phyloP scores from a whole-genome alignment of 1,139 yeast genomes.

The Sugiyamaella pinicola region DNA sequence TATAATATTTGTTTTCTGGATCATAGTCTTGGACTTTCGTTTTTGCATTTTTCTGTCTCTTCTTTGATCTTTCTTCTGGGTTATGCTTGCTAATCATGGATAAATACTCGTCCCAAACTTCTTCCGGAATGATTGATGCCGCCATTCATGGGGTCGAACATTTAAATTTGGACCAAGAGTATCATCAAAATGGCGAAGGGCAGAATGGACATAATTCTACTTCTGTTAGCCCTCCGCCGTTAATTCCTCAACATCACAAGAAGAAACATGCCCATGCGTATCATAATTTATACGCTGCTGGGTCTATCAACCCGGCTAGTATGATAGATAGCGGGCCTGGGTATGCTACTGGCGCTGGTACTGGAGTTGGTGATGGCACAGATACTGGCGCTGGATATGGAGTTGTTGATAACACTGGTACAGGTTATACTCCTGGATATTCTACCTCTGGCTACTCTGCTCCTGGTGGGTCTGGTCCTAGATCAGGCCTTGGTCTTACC shows the following conservation, averaged over 20 bases:
- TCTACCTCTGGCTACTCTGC: background rate
- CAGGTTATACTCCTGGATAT: background rate
- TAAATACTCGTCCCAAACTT: constrained; percentile 3
- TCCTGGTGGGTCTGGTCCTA: no score
- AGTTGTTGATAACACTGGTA: background rate
- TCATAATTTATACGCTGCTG: constrained; percentile 25
- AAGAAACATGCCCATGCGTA: constrained; percentile 31
- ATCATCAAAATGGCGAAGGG: background rate
- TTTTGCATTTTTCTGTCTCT: background rate
- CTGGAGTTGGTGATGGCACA: background rate
- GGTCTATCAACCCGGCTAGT: constrained; percentile 9
- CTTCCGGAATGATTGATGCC: constrained; percentile 4
- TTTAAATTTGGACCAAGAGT: background rate
- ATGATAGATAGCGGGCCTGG: constrained; percentile 4
- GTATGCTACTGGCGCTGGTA: background rate
- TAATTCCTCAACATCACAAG: constrained; percentile 16
- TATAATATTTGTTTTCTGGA: constrained; percentile 14
- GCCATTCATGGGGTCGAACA: constrained; percentile 12
- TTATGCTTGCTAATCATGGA: constrained; percentile 6
- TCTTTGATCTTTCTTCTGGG: background rate
- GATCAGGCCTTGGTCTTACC: no score
- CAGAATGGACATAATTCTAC: background rate
- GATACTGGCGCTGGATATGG: background rate
- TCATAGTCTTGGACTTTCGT: background rate
- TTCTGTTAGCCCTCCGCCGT: constrained; percentile 2